Percentiles rank a stretch among this genome's conserved stretches.
Evolutionary conservation across 169 alveolate genomes (phyloP).

Genomic region (Plasmodium coatneyi): DNA sequence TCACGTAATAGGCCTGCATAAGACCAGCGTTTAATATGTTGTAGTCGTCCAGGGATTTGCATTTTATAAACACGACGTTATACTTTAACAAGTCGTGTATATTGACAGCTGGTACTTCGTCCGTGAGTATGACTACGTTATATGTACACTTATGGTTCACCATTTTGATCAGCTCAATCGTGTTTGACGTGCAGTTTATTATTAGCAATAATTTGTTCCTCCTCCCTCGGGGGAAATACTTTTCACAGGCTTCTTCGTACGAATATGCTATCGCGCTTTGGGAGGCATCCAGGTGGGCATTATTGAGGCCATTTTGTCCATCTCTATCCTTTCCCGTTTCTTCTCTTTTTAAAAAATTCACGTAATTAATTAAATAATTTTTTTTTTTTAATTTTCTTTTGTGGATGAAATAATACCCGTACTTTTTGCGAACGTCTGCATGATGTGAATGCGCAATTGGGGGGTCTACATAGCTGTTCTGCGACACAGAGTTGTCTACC

Average conservation of each 20-base stretch:
- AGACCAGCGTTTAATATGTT: conserved; percentile 62
- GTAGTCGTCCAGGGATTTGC: conserved; percentile 58
- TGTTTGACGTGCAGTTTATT: conserved; percentile 42
- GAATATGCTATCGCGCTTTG: conserved; percentile 13
- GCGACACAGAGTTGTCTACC: neutral
- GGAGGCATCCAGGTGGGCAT: neutral
- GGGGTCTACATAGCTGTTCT: neutral
- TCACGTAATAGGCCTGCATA: conserved; percentile 37
- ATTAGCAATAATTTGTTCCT: conserved; percentile 46
- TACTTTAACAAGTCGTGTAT: conserved; percentile 22
- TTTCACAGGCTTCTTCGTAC: conserved; percentile 55
- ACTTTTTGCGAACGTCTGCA: neutral
- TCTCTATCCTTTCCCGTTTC: neutral
- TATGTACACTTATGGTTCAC: conserved; percentile 29
- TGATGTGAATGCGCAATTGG: neutral
- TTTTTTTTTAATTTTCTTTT: conserved; percentile 11
- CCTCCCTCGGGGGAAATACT: conserved; percentile 17
- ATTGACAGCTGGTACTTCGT: conserved; percentile 47
- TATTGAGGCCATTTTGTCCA: neutral
- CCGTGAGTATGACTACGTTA: conserved; percentile 52
- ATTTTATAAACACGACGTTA: conserved; percentile 62
- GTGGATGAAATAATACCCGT: neutral
- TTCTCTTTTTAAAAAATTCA: neutral
- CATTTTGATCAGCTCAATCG: conserved; percentile 36
- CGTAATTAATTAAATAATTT: neutral